These are phyloP conservation scores for Colletotrichum euphorbiae DNA, from an alignment of 2,329 filamentous ascomycete genomes.

Conservation along the genomic window DNA sequence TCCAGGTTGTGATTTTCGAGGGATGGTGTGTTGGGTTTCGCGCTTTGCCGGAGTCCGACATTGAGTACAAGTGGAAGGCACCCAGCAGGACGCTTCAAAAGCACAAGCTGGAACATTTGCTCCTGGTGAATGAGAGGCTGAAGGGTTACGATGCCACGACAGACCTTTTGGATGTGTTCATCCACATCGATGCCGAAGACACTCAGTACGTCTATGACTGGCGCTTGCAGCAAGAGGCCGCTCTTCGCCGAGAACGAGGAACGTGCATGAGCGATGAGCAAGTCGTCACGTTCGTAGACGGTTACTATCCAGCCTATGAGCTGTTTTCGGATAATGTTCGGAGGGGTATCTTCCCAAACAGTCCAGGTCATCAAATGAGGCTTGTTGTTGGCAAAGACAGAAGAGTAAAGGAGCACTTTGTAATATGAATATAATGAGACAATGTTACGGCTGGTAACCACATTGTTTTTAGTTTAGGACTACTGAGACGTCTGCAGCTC, in stretches of 20 bases:
- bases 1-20: constrained; percentile 81
- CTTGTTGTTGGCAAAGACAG: constrained; percentile 71
- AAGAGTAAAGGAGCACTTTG: constrained; percentile 66
- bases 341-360: constrained; percentile 64
- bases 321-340: constrained; percentile 72
- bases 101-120: constrained; percentile 62
- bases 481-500: background rate
- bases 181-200: constrained; percentile 77
- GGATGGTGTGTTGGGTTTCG: constrained; percentile 93
- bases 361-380: constrained; percentile 67
- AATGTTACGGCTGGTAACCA: background rate
- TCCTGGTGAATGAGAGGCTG: constrained; percentile 62
- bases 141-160: constrained; percentile 61
- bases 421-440: constrained; percentile 51
- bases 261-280: constrained; percentile 86
- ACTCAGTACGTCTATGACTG: constrained; percentile 83
- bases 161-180: constrained; percentile 63
- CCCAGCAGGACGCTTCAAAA: constrained; percentile 60
- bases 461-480: background rate
- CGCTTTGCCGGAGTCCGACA: constrained; percentile 63
- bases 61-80: constrained; percentile 64
- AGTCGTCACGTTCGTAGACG: constrained; percentile 78
- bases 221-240: constrained; percentile 83
- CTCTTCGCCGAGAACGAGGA: constrained; percentile 73
- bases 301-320: constrained; percentile 79